These are phyloP conservation scores for Arachis hypogaea DNA, from an alignment of 306 rosid genomes.

Conservation along the genomic window DNA sequence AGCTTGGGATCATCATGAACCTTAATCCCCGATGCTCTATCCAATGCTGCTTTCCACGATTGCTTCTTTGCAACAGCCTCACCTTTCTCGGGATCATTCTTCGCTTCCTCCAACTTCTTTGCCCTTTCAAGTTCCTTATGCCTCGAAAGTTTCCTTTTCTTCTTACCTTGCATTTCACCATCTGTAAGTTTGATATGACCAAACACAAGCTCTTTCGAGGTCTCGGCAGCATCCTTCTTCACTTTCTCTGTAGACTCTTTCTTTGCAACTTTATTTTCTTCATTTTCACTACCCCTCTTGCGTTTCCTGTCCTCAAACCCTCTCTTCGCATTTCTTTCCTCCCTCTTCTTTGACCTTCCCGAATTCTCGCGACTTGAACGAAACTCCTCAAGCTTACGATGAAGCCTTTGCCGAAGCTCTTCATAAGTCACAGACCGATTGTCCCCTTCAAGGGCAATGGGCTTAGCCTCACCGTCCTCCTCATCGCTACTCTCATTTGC, in stretches of 20 bases:
- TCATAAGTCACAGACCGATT: conserved; percentile 68
- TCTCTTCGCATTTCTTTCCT: conserved; percentile 49
- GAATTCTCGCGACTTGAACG: conserved; percentile 56
- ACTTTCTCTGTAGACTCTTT: conserved; percentile 34
- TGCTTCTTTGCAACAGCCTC: conserved; percentile 59
- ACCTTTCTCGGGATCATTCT: conserved; percentile 82
- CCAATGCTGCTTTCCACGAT: conserved; percentile 77
- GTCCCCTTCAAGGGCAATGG: conserved; percentile 49
- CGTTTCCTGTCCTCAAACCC: conserved; percentile 52
- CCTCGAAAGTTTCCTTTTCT: conserved; percentile 67
- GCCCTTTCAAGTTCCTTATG: conserved; percentile 78
- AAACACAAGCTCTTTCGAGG: conserved; percentile 75
- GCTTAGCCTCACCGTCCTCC: conserved; percentile 48
- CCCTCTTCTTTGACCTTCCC: conserved; percentile 54
- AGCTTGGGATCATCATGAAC: conserved; percentile 83
- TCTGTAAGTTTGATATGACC: conserved; percentile 68
- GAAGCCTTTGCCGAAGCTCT: conserved; percentile 71
- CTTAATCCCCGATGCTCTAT: conserved; percentile 80
- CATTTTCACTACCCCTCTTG: conserved; percentile 53
- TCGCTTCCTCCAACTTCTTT: conserved; percentile 63
- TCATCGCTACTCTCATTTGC: conserved; percentile 40
- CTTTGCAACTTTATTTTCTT: conserved; percentile 36
- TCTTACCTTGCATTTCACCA: conserved; percentile 60
- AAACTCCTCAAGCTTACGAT: conserved; percentile 62
- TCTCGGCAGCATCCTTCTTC: conserved; percentile 68